Evolutionary conservation across 2,329 filamentous ascomycete species (phyloP).

Genomic region (Sarocladiaceae sp.): DNA sequence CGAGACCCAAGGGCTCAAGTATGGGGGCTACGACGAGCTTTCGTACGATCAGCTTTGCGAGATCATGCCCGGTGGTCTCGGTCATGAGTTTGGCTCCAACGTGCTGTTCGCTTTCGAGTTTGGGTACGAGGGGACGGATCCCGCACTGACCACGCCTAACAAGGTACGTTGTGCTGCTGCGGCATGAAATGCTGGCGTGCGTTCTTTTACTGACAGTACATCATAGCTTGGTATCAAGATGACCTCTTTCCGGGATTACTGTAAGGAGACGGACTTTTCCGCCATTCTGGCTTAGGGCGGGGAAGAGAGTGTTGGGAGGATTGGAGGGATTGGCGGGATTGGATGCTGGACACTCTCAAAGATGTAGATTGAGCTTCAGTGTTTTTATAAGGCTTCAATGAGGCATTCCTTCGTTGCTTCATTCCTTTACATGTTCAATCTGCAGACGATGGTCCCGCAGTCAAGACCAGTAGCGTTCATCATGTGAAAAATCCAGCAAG

Average conservation of each 20-base stretch:
- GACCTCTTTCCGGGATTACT: not conserved
- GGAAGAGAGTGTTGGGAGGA: not conserved
- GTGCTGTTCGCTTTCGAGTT: conserved; percentile 14
- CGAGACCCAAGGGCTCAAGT: conserved; percentile 13
- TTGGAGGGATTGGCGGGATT: too few species aligned
- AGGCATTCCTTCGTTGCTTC: too few species aligned
- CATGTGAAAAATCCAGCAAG: too few species aligned
- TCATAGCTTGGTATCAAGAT: not conserved
- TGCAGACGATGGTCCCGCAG: too few species aligned
- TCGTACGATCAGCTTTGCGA: conserved; percentile 12
- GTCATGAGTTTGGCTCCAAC: conserved; percentile 14
- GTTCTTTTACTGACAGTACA: not conserved
- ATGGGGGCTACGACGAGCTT: conserved; percentile 15
- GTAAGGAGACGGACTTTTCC: not conserved
- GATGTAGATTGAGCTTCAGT: too few species aligned
- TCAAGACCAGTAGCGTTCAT: too few species aligned
- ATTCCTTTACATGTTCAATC: too few species aligned
- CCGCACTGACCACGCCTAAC: conserved; percentile 11
- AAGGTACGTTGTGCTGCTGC: conserved; percentile 10
- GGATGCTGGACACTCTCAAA: too few species aligned
- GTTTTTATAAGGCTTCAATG: too few species aligned
- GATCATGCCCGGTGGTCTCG: conserved; percentile 12
- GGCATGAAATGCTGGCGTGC: not conserved
- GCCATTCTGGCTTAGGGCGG: not conserved
- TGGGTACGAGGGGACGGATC: conserved; percentile 14